Evolutionary conservation across 495 filamentous ascomycete species (phyloP).

Genomic region (Aspergillus nanangensis): DNA sequence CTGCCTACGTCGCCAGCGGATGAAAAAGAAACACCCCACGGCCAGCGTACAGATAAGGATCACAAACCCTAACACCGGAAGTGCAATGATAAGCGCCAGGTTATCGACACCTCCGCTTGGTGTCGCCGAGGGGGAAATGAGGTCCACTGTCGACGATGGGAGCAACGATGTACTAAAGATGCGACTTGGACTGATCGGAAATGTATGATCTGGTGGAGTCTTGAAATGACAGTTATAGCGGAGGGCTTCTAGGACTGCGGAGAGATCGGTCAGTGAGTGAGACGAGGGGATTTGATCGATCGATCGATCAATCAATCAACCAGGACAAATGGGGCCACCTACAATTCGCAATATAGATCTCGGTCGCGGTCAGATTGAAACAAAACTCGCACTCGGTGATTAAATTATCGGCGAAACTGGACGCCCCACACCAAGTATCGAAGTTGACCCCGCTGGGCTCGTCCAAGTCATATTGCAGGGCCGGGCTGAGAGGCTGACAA

Average conservation of each 20-base stretch:
- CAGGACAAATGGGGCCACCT: conserved; percentile 10
- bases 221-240: conserved; percentile 46
- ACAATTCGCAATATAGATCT: conserved; percentile 50
- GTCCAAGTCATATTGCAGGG: conserved; percentile 29
- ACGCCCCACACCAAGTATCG: conserved; percentile 27
- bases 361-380: conserved; percentile 37
- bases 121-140: conserved; percentile 15
- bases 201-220: conserved; percentile 26
- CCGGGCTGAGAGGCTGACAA: conserved; percentile 30
- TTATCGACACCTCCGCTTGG: conserved; percentile 23
- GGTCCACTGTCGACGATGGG: conserved; percentile 30
- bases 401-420: conserved; percentile 36
- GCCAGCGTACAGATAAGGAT: conserved; percentile 21
- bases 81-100: conserved; percentile 40
- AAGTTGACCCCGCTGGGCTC: conserved; percentile 26
- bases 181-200: conserved; percentile 37
- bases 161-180: conserved; percentile 41
- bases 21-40: conserved; percentile 36
- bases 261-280: background rate
- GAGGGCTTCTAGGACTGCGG: conserved; percentile 45
- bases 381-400: conserved; percentile 42
- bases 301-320: background rate
- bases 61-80: conserved; percentile 42
- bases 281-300: background rate
- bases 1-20: conserved; percentile 32